These are phyloP conservation scores for Kondoa subrosea DNA, from an alignment of 768 basidiomycete genomes.

Conservation along the genomic window DNA sequence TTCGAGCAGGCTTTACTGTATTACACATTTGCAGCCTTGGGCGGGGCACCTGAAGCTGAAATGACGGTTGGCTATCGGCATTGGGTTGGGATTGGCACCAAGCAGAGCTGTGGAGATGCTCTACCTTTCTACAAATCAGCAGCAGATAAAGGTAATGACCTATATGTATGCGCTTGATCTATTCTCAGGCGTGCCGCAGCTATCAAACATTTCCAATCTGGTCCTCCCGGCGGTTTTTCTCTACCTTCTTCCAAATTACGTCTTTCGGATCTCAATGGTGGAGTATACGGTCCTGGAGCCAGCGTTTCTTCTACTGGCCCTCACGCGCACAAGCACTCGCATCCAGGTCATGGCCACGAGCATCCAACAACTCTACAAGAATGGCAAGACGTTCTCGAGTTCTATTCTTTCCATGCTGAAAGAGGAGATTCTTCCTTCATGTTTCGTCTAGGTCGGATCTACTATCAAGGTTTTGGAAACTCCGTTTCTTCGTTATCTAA, in stretches of 20 bases:
- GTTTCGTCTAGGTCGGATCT: conserved; percentile 82
- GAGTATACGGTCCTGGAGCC: conserved; percentile 86
- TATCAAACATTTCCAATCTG: conserved; percentile 60
- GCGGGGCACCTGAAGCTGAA: conserved; percentile 68
- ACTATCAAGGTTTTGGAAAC: conserved; percentile 75
- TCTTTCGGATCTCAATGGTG: conserved; percentile 76
- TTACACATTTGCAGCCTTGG: conserved; percentile 83
- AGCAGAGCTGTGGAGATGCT: conserved; percentile 68
- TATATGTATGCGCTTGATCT: background rate
- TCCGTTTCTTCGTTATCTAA: conserved; percentile 33
- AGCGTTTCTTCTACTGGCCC: conserved; percentile 77
- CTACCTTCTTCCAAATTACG: conserved; percentile 64
- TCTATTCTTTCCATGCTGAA: conserved; percentile 72
- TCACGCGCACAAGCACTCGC: conserved; percentile 45
- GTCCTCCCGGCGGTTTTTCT: conserved; percentile 78
- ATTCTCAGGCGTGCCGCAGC: conserved; percentile 34
- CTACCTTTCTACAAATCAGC: conserved; percentile 78
- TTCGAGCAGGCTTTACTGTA: conserved; percentile 57
- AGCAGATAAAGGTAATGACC: conserved; percentile 54
- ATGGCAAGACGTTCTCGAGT: conserved; percentile 26
- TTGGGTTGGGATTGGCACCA: conserved; percentile 86
- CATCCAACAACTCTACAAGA: conserved; percentile 35
- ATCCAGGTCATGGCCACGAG: conserved; percentile 72
- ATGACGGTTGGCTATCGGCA: conserved; percentile 87
- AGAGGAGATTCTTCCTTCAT: conserved; percentile 77